Base-by-base conservation (phyloP, 2,329 filamentous ascomycete genomes). In the Exophiala viscosa region DNA sequence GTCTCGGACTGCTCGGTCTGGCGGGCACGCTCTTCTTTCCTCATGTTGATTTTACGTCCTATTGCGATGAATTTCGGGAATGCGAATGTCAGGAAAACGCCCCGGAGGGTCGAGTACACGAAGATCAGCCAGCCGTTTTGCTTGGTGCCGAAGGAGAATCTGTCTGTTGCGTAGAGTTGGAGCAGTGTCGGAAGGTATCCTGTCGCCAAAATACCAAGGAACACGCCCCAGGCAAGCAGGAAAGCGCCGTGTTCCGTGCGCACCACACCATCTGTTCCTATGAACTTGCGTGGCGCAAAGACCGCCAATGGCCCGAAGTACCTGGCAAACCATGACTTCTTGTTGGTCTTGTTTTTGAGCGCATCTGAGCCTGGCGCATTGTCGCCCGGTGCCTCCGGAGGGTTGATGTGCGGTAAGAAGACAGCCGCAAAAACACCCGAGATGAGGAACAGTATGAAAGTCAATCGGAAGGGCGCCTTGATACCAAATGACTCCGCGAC, bases 181-280 rank as follows among this genome's bases (percentile, higher is more conserved):
- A 83, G 67, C 9, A 88, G 69, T 0, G 81, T 73, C 0, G 83
- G 81, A 0, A 85, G 83, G 50, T 86, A 88, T 1, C 83, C 59
- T 57, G 85, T 87, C 0, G 85, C 84, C 1, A 87, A 73, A 64
- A 88, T 83, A 0, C 81, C 84, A 0, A 86, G 68, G 53, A 87
- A 88, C 2, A 86, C 83, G 1, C 85, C 85, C 0, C 75, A 69
- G 15, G 82, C 85, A 2, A 88, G 76, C 1, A 87, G 78, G 2
- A 85, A 67, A 0, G 86, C 76, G 1, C 85, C 84, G 18, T 81
- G 81, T 57, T 87, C 81, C 14, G 69, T 80, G 44, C 68, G 71
- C 4, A 77, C 61, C 1, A 69, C 70, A 1, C 85, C 85, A 45
- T 76, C 73, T 0, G 62, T 60, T 0, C 82, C 67, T 0, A 76